Percentiles rank a stretch among this genome's conserved stretches.
Evolutionary conservation across 2,329 filamentous ascomycete species (phyloP).

Genomic region (Sporothrix euskadiensis): DNA sequence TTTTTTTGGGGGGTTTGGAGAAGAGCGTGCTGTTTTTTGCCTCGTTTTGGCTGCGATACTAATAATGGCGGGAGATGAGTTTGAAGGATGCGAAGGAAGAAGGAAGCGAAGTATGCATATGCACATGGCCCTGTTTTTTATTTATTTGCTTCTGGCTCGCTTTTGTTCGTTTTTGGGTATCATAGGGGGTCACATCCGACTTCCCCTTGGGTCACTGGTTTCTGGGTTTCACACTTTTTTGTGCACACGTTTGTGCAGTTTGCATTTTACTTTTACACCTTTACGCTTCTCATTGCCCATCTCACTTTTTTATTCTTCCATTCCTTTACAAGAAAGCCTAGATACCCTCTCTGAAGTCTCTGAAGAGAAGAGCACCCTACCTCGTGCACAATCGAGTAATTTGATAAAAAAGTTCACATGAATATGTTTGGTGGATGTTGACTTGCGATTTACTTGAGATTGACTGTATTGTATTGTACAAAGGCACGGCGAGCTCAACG

Average conservation of each 20-base stretch:
- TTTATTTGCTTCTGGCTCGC: neutral
- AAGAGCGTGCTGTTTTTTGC: neutral
- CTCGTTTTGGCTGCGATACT: neutral
- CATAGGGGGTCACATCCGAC: neutral
- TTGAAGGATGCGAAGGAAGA: no score
- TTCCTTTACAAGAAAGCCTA: conserved; percentile 21
- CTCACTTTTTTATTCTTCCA: conserved; percentile 2
- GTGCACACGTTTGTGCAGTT: neutral
- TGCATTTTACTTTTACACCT: neutral
- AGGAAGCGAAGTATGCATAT: no score
- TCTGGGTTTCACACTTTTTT: conserved; percentile 6
- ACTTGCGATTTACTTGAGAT: neutral
- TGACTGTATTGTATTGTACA: neutral
- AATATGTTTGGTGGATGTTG: no score
- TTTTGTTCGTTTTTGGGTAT: neutral
- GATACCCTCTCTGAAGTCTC: conserved; percentile 8
- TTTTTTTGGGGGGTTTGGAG: neutral
- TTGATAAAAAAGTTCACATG: neutral
- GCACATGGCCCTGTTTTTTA: neutral
- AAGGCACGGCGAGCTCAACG: neutral
- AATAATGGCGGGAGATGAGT: neutral
- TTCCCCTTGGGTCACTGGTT: neutral
- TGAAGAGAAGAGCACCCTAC: conserved; percentile 5
- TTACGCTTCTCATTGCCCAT: neutral
- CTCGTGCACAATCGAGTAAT: neutral